phyloP scores from a whole-genome alignment of 2,329 filamentous ascomycete species.

The Berkeleyomyces basicola region DNA sequence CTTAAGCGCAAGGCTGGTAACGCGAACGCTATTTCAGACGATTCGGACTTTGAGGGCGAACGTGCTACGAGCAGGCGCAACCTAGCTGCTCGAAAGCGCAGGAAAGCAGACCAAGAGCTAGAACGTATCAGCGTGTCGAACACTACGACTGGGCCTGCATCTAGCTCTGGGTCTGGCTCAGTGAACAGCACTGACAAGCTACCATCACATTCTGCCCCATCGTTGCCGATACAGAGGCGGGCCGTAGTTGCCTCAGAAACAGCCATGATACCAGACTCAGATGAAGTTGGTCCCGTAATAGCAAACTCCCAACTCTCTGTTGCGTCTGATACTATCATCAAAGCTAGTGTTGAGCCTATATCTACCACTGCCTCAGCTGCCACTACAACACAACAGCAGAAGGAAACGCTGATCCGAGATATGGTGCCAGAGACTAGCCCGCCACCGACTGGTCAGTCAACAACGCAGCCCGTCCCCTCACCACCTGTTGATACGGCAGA shows the following conservation, averaged over 20 bases:
- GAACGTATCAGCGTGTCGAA: not conserved
- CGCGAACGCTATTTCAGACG: not conserved
- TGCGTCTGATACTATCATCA: not conserved
- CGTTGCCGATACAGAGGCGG: not conserved
- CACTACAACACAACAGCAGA: not conserved
- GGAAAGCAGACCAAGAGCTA: constrained; percentile 1
- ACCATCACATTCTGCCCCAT: not conserved
- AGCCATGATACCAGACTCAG: not conserved
- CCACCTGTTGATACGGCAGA: not conserved
- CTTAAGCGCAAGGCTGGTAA: constrained; percentile 2
- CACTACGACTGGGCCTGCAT: not conserved
- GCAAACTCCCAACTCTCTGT: constrained; percentile 7
- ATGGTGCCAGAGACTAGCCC: constrained; percentile 11
- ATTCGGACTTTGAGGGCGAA: not conserved
- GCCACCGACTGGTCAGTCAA: constrained; percentile 1
- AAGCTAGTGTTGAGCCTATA: not conserved
- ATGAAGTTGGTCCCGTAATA: constrained; percentile 3
- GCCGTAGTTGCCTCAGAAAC: not conserved
- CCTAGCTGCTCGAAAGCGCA: constrained; percentile 3
- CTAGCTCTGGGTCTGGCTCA: not conserved
- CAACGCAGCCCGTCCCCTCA: not conserved
- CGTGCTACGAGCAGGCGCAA: not conserved
- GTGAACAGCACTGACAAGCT: not conserved
- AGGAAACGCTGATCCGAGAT: constrained; percentile 1
- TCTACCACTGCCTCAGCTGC: not conserved